phyloP scores from a whole-genome alignment of 768 basidiomycete species.

The Amanita phalloides region DNA sequence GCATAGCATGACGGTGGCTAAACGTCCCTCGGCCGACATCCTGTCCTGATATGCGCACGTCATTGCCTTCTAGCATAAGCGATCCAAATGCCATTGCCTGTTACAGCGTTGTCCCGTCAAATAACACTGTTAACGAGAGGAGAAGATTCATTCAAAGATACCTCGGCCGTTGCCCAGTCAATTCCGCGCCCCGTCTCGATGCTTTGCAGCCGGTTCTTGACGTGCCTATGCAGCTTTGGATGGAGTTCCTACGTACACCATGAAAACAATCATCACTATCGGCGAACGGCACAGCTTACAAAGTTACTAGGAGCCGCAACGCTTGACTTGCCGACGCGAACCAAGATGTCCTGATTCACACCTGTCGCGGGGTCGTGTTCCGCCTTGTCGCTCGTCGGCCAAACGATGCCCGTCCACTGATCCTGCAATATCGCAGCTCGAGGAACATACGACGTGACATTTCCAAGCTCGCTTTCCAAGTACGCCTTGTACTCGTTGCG shows the following conservation, averaged over 20 bases:
- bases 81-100: slow-evolving; percentile 86
- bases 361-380: slow-evolving; percentile 57
- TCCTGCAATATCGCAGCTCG: slow-evolving; percentile 45
- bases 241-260: slow-evolving; percentile 57
- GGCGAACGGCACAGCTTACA: slow-evolving; percentile 30
- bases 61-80: slow-evolving; percentile 70
- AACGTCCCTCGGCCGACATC: slow-evolving; percentile 90
- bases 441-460: slow-evolving; percentile 36
- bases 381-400: slow-evolving; percentile 50
- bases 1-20: slow-evolving; percentile 85
- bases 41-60: slow-evolving; percentile 87
- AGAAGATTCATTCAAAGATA: slow-evolving; percentile 10
- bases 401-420: slow-evolving; percentile 61
- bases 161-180: slow-evolving; percentile 90
- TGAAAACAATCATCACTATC: not conserved
- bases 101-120: not conserved
- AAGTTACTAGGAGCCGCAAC: slow-evolving; percentile 49
- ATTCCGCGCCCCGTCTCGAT: slow-evolving; percentile 61
- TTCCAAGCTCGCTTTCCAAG: slow-evolving; percentile 52
- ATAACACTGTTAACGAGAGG: not conserved
- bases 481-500: slow-evolving; percentile 49
- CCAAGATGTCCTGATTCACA: slow-evolving; percentile 38
- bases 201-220: slow-evolving; percentile 64
- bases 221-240: slow-evolving; percentile 65
- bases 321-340: slow-evolving; percentile 55